Evolutionary conservation across 805 yeast species (phyloP), one percentile per base, ranked within the genome.

Genomic region (Ogataea kodamae): DNA sequence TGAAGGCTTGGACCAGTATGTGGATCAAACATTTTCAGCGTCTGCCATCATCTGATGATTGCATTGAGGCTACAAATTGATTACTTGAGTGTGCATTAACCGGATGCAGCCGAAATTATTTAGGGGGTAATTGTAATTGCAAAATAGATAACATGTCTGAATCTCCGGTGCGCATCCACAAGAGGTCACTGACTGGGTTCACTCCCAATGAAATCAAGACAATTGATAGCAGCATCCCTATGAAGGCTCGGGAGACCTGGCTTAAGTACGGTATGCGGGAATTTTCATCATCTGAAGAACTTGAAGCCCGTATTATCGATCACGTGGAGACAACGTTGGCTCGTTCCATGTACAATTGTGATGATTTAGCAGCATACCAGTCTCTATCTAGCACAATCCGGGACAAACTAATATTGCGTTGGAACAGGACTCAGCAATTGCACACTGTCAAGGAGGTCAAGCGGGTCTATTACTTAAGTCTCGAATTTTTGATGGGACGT

Each of bases 401-500:
- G 44, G 96, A 89, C 59, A 78, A 80, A 33, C 65, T 88, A 53
- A 71, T 86, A 47, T 70, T 86, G 28, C 86, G 85, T 50, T 88
- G 96, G 97, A 88, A 89, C 57, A 78, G 81, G 59, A 88, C 97
- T 23, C 96, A 88, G 63, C 96, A 88, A 62, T 71, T 76, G 52
- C 92, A 85, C 61, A 87, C 96, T 10, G 61, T 81, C 28, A 78
- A 75, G 50, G 94, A 84, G 54, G 84, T 82, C 30, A 88, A 88
- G 64, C 70, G 97, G 44, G 81, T 88, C 25, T 88, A 88, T 62
- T 88, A 88, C 57, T 60, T 88, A 41, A 84, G 95, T 3, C 68
- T 88, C 48, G 97, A 88, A 63, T 88, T 86, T 57, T 66, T 88
- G 44, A 86, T 88, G 95, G 97, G 97, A 27, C 75, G 96, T 52